Evolutionary conservation across 1,284 basidiomycete genomes (phyloP).

Genomic region (Agroathelia rolfsii): DNA sequence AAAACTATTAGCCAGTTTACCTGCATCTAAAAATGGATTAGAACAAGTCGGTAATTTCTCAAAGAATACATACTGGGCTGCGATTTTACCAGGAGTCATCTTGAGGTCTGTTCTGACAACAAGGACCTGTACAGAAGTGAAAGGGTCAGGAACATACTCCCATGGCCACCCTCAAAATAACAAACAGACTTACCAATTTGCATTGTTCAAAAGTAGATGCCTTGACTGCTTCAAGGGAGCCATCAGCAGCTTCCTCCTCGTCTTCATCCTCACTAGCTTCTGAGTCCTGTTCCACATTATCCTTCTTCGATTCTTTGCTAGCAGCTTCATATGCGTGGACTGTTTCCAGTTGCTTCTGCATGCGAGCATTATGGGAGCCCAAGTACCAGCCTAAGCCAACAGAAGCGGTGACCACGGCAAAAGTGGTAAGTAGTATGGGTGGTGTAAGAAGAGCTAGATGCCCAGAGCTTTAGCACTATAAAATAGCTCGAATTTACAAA

Average conservation of each 20-base stretch:
- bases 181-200: constrained; percentile 54
- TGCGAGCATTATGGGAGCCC: constrained; percentile 12
- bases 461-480: too few relatives aligned
- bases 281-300: constrained; percentile 15
- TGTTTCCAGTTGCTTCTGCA: neutral
- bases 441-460: too few relatives aligned
- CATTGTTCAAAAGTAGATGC: constrained; percentile 65
- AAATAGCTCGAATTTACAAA: too few relatives aligned
- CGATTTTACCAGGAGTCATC: constrained; percentile 62
- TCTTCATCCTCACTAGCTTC: constrained; percentile 4
- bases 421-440: constrained; percentile 12
- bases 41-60: too few relatives aligned
- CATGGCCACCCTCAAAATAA: constrained; percentile 9
- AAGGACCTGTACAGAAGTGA: constrained; percentile 39
- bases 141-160: constrained; percentile 2
- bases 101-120: constrained; percentile 68
- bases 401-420: constrained; percentile 12
- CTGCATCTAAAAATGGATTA: constrained; percentile 50
- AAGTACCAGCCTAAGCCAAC: constrained; percentile 21
- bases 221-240: constrained; percentile 56
- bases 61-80: constrained; percentile 58
- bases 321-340: neutral
- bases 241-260: constrained; percentile 33
- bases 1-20: too few relatives aligned
- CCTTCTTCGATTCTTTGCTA: neutral